Evolutionary conservation across 129 eudicot genomes (phyloP), one percentile per base, ranked within the genome.

Genomic region (Lactuca sativa): DNA sequence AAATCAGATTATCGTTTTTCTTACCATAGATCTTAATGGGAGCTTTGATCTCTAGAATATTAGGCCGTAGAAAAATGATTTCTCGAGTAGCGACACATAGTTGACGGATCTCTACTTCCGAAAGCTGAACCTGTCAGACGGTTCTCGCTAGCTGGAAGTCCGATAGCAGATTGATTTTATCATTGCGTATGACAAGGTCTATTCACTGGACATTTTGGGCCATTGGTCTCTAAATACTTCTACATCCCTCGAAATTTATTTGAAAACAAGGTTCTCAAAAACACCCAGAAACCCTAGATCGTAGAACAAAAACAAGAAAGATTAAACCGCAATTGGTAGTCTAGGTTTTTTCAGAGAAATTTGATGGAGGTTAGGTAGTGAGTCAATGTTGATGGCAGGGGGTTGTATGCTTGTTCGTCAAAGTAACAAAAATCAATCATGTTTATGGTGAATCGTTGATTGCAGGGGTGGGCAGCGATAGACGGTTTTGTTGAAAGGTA

Each of bases 11-110:
- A 7, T 36, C 14, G 64, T 8, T 14, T 53, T 3, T 43, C 4
- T 56, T 85, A 88, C 95, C 95, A 59, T 88, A 88, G 81, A 84
- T 88, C 88, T 88, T 88, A 62, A 88, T 84, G 38, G 95, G 95
- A 53, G 90, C 95, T 80, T 85, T 88, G 37, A 88, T 88, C 82
- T 88, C 95, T 60, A 88, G 76, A 15, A 88, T 84, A 82, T 82
- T 85, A 34, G 95, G 95, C 55, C 85, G 95, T 54, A 74, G 81
- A n/a, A 88, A 87, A 62, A 88, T 84, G 40, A 88, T 80, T 32
- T 84, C 90, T 61, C 89, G 62, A 0, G 90, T 60, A 31, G 82
- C 82, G 0, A 69, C 57, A 47, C 95, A 87, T 10, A 87, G 86
- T 33, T 72, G 86, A 7, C 87, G 86, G 65, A 87, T 87, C 84